These are phyloP conservation scores for Hagleromyces aurorensis DNA, from an alignment of 805 yeast species.

Conservation along the genomic window DNA sequence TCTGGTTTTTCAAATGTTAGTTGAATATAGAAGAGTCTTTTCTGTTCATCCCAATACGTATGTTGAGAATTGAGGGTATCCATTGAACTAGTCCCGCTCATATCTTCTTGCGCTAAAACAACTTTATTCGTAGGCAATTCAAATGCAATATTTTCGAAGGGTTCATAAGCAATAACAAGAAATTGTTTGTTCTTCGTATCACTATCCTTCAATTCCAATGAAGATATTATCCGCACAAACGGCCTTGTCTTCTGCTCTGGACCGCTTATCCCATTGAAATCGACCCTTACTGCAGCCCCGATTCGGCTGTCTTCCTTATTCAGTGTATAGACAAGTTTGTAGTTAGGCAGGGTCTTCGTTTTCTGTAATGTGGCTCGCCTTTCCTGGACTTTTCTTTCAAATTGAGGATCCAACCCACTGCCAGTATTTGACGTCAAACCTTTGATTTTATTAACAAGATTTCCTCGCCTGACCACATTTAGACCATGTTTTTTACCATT, in stretches of 20 bases:
- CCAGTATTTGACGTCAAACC: slow-evolving; percentile 1
- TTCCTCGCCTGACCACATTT: slow-evolving; percentile 59
- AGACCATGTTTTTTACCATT: slow-evolving; percentile 78
- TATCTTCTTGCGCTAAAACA: slow-evolving; percentile 32
- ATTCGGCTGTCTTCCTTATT: slow-evolving; percentile 48
- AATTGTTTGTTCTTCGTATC: slow-evolving; percentile 45
- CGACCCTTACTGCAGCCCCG: slow-evolving; percentile 61
- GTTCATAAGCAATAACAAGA: slow-evolving; percentile 78
- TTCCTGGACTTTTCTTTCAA: slow-evolving; percentile 16
- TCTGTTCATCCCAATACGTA: slow-evolving; percentile 69
- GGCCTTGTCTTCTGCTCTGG: slow-evolving; percentile 38
- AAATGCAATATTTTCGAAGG: slow-evolving; percentile 74
- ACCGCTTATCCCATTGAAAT: slow-evolving; percentile 38
- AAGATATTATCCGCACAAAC: slow-evolving; percentile 62
- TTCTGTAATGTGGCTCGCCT: slow-evolving; percentile 10
- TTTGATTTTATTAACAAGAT: slow-evolving; percentile 16
- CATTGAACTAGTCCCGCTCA: slow-evolving; percentile 31
- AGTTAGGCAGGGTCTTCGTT: slow-evolving; percentile 44
- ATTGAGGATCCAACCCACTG: slow-evolving; percentile 15
- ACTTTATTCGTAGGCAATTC: slow-evolving; percentile 56
- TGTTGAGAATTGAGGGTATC: slow-evolving; percentile 35
- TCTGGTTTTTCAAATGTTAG: no score
- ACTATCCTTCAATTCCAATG: slow-evolving; percentile 55
- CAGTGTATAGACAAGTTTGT: slow-evolving; percentile 58
- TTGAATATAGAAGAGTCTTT: slow-evolving; percentile 63